Base-by-base conservation (phyloP, 805 yeast species). In the Candida cerambycidarum region DNA sequence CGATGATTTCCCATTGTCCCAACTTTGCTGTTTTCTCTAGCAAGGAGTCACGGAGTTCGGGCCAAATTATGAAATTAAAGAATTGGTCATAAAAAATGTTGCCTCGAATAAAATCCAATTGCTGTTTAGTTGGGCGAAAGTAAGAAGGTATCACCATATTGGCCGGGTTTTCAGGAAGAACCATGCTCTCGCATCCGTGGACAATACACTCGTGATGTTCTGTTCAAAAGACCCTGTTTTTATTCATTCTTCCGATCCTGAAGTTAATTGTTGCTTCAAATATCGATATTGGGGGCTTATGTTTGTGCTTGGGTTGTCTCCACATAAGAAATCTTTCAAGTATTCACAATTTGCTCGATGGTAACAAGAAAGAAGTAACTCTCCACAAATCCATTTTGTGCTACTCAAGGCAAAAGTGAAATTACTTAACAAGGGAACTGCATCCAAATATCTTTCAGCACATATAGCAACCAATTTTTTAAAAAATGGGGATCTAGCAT, bases 351-450 rank as follows among this genome's bases (percentile, higher is more conserved):
- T 32, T 23, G 41, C 23, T 13, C 36, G 5, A 15, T 38, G 41
- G 41, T 18, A 38, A 24, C 36, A 38, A 21, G 30, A 32, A 8
- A 38, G 29, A 23, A 38, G 36, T 10, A 38, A 23, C 28, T 29
- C 30, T 18, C 30, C 41, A 23, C 41, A 38, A 13, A 38, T 30
- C 41, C 41, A 38, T 16, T 38, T 38, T 10, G 41, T 21, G 14
- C 41, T 32, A 14, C 41, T 36, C 27, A 38, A 38, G 14, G 41
- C 41, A 6, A 38, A 23, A 14, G 41, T 38, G 16, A 38, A 38
- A 17, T 28, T 30, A 13, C 41, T 30, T 15, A 38, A 32, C 11
- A 29, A 17, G 17, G 41, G 41, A 6, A 38, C 36, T 10, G 24
- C 9, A 4, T 38, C 41, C 19, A 38, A 24, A 24, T 38, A 38